phyloP scores from a whole-genome alignment of 106 monocot genomes.

The Apostasia shenzhenica region DNA sequence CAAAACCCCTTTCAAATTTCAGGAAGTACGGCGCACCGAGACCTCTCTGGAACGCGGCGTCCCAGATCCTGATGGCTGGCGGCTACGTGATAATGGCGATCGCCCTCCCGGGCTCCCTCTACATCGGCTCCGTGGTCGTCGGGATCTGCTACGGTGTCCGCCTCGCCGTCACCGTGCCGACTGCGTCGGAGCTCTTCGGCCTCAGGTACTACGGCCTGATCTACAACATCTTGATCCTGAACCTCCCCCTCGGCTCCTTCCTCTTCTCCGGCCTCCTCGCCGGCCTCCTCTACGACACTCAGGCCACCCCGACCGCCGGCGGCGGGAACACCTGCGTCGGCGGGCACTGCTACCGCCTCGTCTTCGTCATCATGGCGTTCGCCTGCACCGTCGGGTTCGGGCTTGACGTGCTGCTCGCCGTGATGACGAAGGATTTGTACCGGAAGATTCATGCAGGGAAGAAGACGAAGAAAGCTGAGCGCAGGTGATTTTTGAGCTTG shows the following conservation, averaged over 20 bases:
- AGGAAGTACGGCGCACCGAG: conserved; percentile 68
- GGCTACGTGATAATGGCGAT: conserved; percentile 77
- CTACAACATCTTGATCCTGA: conserved; percentile 95
- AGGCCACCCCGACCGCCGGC: conserved; percentile 41
- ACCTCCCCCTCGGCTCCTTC: conserved; percentile 92
- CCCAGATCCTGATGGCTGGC: conserved; percentile 74
- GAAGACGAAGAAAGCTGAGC: conserved; percentile 19
- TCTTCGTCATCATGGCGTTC: conserved; percentile 76
- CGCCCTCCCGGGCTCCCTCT: conserved; percentile 78
- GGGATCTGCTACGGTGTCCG: conserved; percentile 90
- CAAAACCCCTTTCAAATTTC: neutral
- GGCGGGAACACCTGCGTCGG: conserved; percentile 78
- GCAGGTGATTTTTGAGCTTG: too few species aligned
- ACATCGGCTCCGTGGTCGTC: conserved; percentile 75
- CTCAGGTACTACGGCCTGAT: conserved; percentile 87
- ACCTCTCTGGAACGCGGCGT: conserved; percentile 89
- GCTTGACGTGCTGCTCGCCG: conserved; percentile 49
- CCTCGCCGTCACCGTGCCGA: conserved; percentile 68
- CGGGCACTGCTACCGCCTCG: conserved; percentile 77
- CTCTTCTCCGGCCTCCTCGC: conserved; percentile 97
- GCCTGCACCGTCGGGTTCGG: conserved; percentile 70
- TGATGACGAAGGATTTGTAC: conserved; percentile 57
- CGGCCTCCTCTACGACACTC: conserved; percentile 65
- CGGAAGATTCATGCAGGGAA: conserved; percentile 49
- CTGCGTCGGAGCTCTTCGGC: conserved; percentile 85